These are phyloP conservation scores for Globisporangium camurandrum DNA, from an alignment of 352 stramenopile genomes.

Conservation along the genomic window DNA sequence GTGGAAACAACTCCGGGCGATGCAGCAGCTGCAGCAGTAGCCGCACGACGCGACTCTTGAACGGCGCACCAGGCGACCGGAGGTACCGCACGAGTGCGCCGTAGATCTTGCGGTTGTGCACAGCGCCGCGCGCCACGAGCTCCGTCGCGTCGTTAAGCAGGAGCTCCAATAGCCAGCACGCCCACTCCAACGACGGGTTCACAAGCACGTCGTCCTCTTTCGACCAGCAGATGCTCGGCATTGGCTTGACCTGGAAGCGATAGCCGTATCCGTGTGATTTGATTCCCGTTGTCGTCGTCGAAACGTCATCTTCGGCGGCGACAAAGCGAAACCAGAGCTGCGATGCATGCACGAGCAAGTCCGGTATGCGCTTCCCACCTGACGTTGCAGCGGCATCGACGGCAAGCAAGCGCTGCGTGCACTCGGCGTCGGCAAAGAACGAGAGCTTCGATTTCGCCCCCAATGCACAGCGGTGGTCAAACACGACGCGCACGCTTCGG, in stretches of 20 bases:
- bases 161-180: conserved; percentile 79
- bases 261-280: conserved; percentile 74
- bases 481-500: conserved; percentile 67
- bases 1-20: conserved; percentile 45
- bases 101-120: conserved; percentile 81
- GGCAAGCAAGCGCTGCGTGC: conserved; percentile 38
- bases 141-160: conserved; percentile 70
- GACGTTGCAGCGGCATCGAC: conserved; percentile 41
- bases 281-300: not conserved
- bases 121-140: conserved; percentile 49
- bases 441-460: conserved; percentile 59
- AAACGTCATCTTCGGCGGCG: conserved; percentile 50
- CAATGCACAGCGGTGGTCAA: conserved; percentile 72
- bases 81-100: conserved; percentile 74
- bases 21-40: conserved; percentile 74
- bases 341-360: conserved; percentile 64
- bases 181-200: conserved; percentile 77
- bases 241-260: conserved; percentile 73
- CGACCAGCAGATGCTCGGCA: conserved; percentile 72
- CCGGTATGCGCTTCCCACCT: conserved; percentile 30
- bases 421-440: conserved; percentile 69
- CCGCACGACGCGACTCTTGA: conserved; percentile 71
- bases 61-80: conserved; percentile 65
- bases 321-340: conserved; percentile 82
- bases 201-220: conserved; percentile 73